These are phyloP conservation scores for Aspergillus fischeri DNA, from an alignment of 2,329 filamentous ascomycete species.

Conservation along the genomic window DNA sequence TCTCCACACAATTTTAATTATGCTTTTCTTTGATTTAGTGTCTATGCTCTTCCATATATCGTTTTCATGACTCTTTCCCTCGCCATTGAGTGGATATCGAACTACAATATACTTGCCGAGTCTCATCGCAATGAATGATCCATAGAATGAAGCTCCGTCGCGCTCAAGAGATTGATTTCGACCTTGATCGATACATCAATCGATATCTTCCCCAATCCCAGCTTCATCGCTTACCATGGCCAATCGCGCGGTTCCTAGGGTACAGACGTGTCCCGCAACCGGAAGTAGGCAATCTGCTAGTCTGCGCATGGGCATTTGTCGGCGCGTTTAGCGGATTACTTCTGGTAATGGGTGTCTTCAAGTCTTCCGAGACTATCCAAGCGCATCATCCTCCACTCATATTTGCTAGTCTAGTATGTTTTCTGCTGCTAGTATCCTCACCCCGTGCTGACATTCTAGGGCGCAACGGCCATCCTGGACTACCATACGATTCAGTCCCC, in stretches of 20 bases:
- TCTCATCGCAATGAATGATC: background rate
- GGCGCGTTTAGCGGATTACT: background rate
- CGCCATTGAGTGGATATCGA: too few relatives aligned
- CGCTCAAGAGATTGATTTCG: background rate
- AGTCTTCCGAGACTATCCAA: background rate
- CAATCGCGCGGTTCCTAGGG: background rate
- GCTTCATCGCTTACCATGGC: background rate
- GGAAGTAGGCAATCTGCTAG: background rate
- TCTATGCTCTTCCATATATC: too few relatives aligned
- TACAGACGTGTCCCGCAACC: background rate
- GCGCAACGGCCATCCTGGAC: conserved; percentile 30
- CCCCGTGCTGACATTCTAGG: conserved; percentile 8
- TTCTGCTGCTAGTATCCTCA: background rate
- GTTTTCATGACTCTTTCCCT: too few relatives aligned
- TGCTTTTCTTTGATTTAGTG: too few relatives aligned
- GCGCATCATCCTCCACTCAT: background rate
- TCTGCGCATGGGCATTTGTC: background rate
- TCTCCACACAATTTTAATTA: too few relatives aligned
- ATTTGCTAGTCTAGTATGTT: background rate
- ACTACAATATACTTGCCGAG: too few relatives aligned
- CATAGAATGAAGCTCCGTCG: background rate
- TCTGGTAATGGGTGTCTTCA: background rate
- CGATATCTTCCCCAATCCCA: background rate
- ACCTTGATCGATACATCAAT: background rate
- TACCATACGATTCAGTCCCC: conserved; percentile 31